Percentiles rank a stretch among this genome's conserved stretches.
phyloP scores from a whole-genome alignment of 2,329 filamentous ascomycete species.

The Teratosphaeria epicoccoides region DNA sequence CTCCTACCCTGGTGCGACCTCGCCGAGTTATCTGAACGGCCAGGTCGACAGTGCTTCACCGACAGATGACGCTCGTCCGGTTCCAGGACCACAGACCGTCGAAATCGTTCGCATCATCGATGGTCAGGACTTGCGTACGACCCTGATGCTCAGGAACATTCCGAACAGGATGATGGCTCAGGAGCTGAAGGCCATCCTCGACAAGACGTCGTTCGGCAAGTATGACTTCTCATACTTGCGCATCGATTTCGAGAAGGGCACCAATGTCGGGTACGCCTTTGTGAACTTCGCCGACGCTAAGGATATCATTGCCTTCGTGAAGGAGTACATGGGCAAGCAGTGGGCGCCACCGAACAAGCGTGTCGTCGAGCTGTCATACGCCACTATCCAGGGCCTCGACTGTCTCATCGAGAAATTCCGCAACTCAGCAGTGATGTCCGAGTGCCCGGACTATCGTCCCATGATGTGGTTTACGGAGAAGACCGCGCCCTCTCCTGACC shows the following conservation, averaged over 20 bases:
- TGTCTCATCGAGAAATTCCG: conserved; percentile 90
- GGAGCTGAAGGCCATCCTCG: conserved; percentile 62
- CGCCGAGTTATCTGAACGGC: conserved; percentile 5
- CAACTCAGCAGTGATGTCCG: conserved; percentile 92
- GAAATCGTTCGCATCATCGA: conserved; percentile 27
- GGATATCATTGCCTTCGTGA: conserved; percentile 59
- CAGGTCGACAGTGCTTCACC: neutral
- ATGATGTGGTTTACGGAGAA: conserved; percentile 56
- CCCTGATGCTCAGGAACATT: conserved; percentile 84
- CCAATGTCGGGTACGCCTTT: conserved; percentile 89
- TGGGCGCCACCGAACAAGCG: conserved; percentile 54
- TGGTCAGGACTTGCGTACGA: conserved; percentile 41
- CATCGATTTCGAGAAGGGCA: conserved; percentile 47
- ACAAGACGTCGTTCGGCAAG: conserved; percentile 65
- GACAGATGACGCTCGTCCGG: neutral
- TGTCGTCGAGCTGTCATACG: conserved; percentile 83
- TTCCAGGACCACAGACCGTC: conserved; percentile 29
- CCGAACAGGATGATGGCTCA: conserved; percentile 71
- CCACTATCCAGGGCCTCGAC: conserved; percentile 90
- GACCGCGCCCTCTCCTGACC: conserved; percentile 28
- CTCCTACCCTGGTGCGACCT: neutral
- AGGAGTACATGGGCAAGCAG: conserved; percentile 32
- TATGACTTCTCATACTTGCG: conserved; percentile 95
- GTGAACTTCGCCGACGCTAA: conserved; percentile 81
- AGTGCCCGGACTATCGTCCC: conserved; percentile 69